These are phyloP conservation scores for Ustanciosporium gigantosporum DNA, from an alignment of 1,284 basidiomycete species.

Conservation along the genomic window DNA sequence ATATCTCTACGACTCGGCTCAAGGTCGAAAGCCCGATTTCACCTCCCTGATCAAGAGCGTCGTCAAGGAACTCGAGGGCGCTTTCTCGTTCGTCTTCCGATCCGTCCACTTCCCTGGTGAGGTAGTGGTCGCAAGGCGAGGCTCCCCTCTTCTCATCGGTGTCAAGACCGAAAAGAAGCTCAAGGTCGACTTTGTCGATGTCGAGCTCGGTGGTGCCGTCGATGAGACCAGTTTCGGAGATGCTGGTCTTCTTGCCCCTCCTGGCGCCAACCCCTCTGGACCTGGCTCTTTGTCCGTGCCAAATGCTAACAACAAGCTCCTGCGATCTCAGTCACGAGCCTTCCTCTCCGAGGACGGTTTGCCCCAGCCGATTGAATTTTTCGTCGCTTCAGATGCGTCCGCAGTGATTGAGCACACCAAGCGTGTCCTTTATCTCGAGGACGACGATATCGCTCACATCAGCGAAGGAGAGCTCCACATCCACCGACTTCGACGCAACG, in stretches of 20 bases:
- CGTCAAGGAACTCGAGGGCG: slow-evolving; percentile 96
- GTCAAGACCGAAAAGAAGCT: slow-evolving; percentile 99
- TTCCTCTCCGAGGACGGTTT: slow-evolving; percentile 98
- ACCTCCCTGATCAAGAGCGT: slow-evolving; percentile 92
- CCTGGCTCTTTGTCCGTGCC: slow-evolving; percentile 57
- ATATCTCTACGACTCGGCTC: slow-evolving; percentile 93
- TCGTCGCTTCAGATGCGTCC: slow-evolving; percentile 94
- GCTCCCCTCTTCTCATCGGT: slow-evolving; percentile 94
- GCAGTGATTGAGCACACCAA: slow-evolving; percentile 99
- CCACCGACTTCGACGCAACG: slow-evolving; percentile 91
- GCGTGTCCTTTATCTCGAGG: slow-evolving; percentile 96
- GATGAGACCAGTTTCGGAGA: slow-evolving; percentile 44
- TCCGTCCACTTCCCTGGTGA: slow-evolving; percentile 94
- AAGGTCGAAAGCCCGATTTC: slow-evolving; percentile 85
- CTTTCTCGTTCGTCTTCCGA: slow-evolving; percentile 99
- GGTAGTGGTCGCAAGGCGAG: slow-evolving; percentile 91
- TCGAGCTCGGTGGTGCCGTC: slow-evolving; percentile 67
- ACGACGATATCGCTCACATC: slow-evolving; percentile 98
- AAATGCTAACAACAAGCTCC: slow-evolving; percentile 69
- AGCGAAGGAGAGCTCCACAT: slow-evolving; percentile 95
- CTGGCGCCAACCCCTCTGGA: slow-evolving; percentile 62
- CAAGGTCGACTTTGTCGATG: slow-evolving; percentile 99
- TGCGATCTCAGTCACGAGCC: slow-evolving; percentile 92
- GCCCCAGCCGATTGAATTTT: slow-evolving; percentile 99
- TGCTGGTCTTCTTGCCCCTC: slow-evolving; percentile 71